Conservation (phyloP, 495 filamentous ascomycete species). For the Talaromyces trachyspermus region DNA sequence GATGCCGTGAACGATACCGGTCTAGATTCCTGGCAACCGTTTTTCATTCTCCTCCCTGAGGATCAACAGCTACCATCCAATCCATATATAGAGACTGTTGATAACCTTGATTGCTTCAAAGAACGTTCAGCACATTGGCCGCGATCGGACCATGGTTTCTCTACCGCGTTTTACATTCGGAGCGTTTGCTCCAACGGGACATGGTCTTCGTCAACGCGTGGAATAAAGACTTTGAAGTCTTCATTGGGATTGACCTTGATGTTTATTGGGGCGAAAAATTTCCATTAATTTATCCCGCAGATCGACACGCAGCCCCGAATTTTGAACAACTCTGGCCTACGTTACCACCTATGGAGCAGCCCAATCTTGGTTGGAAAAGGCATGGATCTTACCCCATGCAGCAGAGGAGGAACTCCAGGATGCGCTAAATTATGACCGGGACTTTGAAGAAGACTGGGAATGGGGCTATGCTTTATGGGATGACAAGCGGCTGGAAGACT, state of each 20-base stretch:
- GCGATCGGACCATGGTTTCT: conserved; percentile 3
- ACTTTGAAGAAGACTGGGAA: conserved; percentile 8
- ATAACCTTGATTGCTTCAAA: background rate
- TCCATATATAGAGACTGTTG: conserved; percentile 7
- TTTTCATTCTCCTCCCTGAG: conserved; percentile 8
- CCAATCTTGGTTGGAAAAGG: conserved; percentile 13
- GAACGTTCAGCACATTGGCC: background rate
- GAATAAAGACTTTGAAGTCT: background rate
- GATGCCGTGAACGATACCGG: too few species aligned
- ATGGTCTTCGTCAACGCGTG: conserved; percentile 8
- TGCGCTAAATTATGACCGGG: background rate
- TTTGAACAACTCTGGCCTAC: conserved; percentile 15
- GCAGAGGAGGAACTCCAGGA: background rate
- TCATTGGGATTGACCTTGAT: conserved; percentile 2
- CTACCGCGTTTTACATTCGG: conserved; percentile 10
- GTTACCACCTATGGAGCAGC: conserved; percentile 12
- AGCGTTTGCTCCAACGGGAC: conserved; percentile 9
- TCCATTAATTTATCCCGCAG: conserved; percentile 13
- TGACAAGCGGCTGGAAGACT: conserved; percentile 1
- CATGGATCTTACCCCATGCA: background rate
- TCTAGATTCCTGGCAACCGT: too few species aligned
- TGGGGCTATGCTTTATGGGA: conserved; percentile 12
- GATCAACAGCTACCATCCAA: conserved; percentile 6
- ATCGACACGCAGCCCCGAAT: conserved; percentile 8
- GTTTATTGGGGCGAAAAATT: background rate